Evolutionary conservation across 106 monocot species (phyloP).

Genomic region (Dioscorea zingiberensis): DNA sequence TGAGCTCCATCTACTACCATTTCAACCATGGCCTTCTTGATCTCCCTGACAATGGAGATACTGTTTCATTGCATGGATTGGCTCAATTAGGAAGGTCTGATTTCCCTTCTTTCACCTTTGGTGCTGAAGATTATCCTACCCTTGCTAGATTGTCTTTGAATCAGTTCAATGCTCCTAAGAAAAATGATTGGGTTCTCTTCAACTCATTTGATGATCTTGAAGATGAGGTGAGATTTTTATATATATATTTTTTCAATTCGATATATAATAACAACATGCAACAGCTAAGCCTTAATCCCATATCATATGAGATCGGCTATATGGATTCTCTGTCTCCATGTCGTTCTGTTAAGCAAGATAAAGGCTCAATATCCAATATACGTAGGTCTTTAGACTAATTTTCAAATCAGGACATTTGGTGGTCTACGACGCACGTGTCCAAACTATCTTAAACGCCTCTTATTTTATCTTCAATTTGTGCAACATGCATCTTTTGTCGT

Average conservation of each 20-base stretch:
- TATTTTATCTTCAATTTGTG: too few species aligned
- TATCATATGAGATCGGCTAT: too few species aligned
- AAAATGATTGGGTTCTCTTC: slow-evolving; percentile 37
- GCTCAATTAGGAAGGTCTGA: slow-evolving; percentile 21
- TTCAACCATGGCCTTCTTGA: slow-evolving; percentile 12
- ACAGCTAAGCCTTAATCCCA: too few species aligned
- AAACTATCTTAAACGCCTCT: too few species aligned
- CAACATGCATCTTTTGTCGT: too few species aligned
- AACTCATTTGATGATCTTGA: slow-evolving; percentile 55
- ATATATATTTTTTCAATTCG: not conserved
- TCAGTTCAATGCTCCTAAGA: slow-evolving; percentile 33
- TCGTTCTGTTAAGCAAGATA: too few species aligned
- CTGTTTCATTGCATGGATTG: slow-evolving; percentile 19
- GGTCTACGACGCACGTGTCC: too few species aligned
- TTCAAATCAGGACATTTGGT: too few species aligned
- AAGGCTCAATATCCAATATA: too few species aligned
- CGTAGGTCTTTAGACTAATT: too few species aligned
- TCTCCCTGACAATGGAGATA: slow-evolving; percentile 7
- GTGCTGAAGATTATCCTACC: slow-evolving; percentile 8
- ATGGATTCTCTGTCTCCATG: too few species aligned
- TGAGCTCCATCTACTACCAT: slow-evolving; percentile 36
- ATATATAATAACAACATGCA: too few species aligned
- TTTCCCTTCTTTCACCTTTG: slow-evolving; percentile 32
- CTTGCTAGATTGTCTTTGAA: slow-evolving; percentile 21
- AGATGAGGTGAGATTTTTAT: slow-evolving; percentile 3